Evolutionary conservation across 331 rosid species (phyloP), one percentile per base, ranked within the genome.

Genomic region (Pyrus hybrid): DNA sequence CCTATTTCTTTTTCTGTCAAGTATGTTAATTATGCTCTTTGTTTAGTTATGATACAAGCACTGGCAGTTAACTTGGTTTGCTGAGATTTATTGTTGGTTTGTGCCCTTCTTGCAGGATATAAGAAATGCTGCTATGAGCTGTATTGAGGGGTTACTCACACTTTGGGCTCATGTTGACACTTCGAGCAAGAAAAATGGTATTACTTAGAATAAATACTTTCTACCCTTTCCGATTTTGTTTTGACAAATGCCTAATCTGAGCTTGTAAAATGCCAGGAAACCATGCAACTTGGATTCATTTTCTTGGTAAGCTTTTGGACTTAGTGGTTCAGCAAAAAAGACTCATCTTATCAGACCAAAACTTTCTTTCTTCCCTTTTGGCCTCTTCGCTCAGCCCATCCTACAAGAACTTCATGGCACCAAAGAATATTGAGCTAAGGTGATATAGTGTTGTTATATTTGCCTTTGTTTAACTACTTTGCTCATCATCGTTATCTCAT

Each of bases 131-230:
- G 90, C 97, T 29, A 87, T 94, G 95, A 80, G 77, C 77, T 90
- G 97, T 77, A 73, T 89, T 28, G 95, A 85, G 67, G 86, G 84
- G 75, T 64, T 94, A 49, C 77, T 71, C 68, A 82, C 87, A 65
- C 76, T 92, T 71, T 82, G 93, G 89, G 73, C 80, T 81, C 92
- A 45, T 64, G 85, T 87, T 26, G 91, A 87, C 74, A 80, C 81
- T 29, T 86, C 86, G 76, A 91, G 88, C 87, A 88, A 87, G 86
- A 94, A 84, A 88, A 91, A 94, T 79, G 99, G 98, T 94, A 88
- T 62, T 70, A 45, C 66, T 11, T 64, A 2, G 21, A 58, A 41
- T 67, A 4, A 56, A 20, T 76, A 11, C 21, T 21, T 65, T 25
- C n/a, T 14, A 26, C 28, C 33, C 63, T 74, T 14, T 54, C 20